Conservation (phyloP, 2,329 filamentous ascomycete species). For the Tolypocladium tundrense region DNA sequence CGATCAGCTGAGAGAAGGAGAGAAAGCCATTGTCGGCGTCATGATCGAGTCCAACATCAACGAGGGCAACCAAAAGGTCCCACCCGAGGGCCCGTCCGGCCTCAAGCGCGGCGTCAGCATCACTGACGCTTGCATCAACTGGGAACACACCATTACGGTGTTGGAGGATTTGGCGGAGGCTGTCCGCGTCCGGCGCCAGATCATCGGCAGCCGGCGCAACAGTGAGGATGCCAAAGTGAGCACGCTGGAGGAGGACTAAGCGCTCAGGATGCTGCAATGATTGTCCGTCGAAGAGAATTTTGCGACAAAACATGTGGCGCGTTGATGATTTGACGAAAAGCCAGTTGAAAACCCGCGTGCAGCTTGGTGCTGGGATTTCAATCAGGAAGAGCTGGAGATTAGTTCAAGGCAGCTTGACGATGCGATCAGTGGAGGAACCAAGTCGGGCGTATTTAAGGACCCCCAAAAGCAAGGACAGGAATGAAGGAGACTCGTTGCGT, state of each 20-base stretch:
- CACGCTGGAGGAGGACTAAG: constrained; percentile 41
- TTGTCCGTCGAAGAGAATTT: not conserved
- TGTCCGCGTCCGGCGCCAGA: constrained; percentile 61
- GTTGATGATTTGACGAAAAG: not conserved
- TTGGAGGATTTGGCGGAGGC: constrained; percentile 80
- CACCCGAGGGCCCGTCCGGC: constrained; percentile 63
- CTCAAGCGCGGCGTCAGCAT: constrained; percentile 89
- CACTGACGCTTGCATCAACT: constrained; percentile 92
- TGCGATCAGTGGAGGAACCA: not conserved
- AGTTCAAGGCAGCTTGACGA: not conserved
- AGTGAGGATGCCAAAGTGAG: constrained; percentile 26
- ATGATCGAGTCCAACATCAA: constrained; percentile 99
- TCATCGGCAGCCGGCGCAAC: constrained; percentile 26
- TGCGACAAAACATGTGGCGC: not conserved
- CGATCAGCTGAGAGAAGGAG: constrained; percentile 78
- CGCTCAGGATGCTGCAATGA: not conserved
- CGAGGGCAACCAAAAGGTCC: constrained; percentile 82
- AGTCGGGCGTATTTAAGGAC: not conserved
- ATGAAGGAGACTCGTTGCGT: not conserved
- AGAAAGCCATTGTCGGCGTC: constrained; percentile 83
- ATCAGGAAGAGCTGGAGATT: not conserved
- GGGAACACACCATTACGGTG: constrained; percentile 73
- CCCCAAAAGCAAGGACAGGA: not conserved
- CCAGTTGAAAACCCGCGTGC: not conserved
- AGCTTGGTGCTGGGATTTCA: not conserved